Evolutionary conservation across 116 monocot species (phyloP).

Genomic region (Posidonia oceanica): DNA sequence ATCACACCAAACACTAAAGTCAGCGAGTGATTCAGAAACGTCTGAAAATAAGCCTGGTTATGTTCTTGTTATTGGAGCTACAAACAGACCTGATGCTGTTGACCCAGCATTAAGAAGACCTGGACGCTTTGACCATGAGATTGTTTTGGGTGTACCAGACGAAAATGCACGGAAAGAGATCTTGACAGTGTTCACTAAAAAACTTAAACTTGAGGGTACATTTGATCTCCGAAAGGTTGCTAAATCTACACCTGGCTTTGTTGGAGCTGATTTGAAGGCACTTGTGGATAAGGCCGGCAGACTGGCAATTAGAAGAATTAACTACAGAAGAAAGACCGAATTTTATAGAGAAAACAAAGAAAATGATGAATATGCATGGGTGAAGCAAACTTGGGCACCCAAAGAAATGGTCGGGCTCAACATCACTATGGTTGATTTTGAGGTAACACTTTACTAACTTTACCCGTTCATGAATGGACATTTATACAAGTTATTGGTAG

Average conservation of each 20-base stretch:
- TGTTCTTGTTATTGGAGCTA: slow-evolving; percentile 98
- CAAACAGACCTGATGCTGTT: slow-evolving; percentile 87
- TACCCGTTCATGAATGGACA: too few species aligned
- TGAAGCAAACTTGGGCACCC: slow-evolving; percentile 57
- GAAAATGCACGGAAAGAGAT: slow-evolving; percentile 66
- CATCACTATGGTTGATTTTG: slow-evolving; percentile 75
- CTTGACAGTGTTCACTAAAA: slow-evolving; percentile 45
- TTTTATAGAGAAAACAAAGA: slow-evolving; percentile 13
- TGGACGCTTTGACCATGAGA: slow-evolving; percentile 80
- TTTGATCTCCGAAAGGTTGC: slow-evolving; percentile 72
- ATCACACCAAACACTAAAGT: slow-evolving; percentile 38
- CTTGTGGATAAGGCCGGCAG: slow-evolving; percentile 81
- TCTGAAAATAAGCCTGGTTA: slow-evolving; percentile 52
- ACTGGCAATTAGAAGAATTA: slow-evolving; percentile 86
- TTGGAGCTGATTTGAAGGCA: slow-evolving; percentile 87
- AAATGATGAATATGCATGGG: slow-evolving; percentile 29
- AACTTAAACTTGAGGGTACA: slow-evolving; percentile 51
- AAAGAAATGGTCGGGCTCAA: slow-evolving; percentile 62
- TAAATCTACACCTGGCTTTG: slow-evolving; percentile 87
- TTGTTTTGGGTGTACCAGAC: slow-evolving; percentile 77
- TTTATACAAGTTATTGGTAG: too few species aligned
- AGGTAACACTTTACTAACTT: slow-evolving; percentile 32
- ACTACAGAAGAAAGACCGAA: slow-evolving; percentile 41
- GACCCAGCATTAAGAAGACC: slow-evolving; percentile 86
- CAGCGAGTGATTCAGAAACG: slow-evolving; percentile 20